Evolutionary conservation across 2,329 filamentous ascomycete species (phyloP).

Genomic region (Trichoderma brevicompactum): DNA sequence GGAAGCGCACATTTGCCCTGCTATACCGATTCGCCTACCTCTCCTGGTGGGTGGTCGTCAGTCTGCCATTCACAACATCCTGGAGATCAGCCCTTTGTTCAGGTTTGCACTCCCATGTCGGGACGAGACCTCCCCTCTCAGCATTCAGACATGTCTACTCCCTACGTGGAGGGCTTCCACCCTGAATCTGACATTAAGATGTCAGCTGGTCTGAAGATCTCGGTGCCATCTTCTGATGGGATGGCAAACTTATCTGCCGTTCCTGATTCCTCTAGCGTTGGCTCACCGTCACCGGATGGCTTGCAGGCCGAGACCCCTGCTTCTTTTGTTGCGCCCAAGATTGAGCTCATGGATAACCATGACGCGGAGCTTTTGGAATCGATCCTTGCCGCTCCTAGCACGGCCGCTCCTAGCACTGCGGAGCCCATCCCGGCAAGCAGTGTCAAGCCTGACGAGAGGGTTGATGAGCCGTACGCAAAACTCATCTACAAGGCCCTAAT

Average conservation of each 20-base stretch:
- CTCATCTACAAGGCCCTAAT: constrained; percentile 79
- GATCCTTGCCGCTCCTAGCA: neutral
- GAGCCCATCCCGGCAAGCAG: neutral
- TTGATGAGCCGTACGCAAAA: constrained; percentile 75
- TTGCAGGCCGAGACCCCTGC: constrained; percentile 29
- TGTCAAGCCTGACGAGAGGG: constrained; percentile 51
- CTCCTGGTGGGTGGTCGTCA: constrained; percentile 44
- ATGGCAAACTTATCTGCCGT: constrained; percentile 29
- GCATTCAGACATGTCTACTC: constrained; percentile 32
- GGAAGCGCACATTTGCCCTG: constrained; percentile 33
- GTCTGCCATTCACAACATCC: constrained; percentile 33
- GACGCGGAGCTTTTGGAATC: constrained; percentile 7
- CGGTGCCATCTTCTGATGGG: constrained; percentile 27
- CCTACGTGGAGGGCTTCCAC: constrained; percentile 31
- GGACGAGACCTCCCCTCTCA: constrained; percentile 32
- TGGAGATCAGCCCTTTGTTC: constrained; percentile 29
- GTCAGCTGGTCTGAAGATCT: constrained; percentile 30
- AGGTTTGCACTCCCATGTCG: constrained; percentile 37
- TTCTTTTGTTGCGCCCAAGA: constrained; percentile 30
- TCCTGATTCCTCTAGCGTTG: constrained; percentile 29
- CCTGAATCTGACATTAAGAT: constrained; percentile 33
- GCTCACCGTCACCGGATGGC: constrained; percentile 36
- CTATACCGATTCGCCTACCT: constrained; percentile 40
- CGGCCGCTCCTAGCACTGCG: neutral
- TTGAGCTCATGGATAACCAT: constrained; percentile 17